Evolutionary conservation across 495 filamentous ascomycete genomes (phyloP).

Genomic region (Poronia punctata): DNA sequence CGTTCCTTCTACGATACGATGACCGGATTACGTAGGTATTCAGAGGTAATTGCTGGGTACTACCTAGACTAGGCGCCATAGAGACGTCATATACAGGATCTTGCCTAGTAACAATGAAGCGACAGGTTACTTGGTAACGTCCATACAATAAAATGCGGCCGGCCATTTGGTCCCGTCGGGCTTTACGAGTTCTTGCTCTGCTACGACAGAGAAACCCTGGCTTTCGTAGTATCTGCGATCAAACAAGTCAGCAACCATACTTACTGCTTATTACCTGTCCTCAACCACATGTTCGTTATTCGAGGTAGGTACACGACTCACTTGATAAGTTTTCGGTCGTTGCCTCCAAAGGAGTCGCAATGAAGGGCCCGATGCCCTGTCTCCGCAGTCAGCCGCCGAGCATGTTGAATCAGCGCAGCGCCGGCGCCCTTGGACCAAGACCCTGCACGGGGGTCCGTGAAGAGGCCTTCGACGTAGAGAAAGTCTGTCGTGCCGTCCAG

Average conservation of each 20-base stretch:
- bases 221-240: neutral
- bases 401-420: neutral
- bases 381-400: neutral
- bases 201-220: constrained; percentile 1
- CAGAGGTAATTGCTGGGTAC: too few relatives aligned
- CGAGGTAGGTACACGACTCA: neutral
- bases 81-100: neutral
- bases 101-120: too few relatives aligned
- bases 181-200: neutral
- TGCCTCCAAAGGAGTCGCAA: neutral
- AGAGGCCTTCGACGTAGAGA: constrained; percentile 3
- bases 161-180: constrained; percentile 3
- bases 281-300: neutral
- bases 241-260: neutral
- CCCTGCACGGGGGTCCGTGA: neutral
- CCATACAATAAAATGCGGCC: neutral
- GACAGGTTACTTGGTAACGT: neutral
- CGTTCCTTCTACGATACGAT: too few relatives aligned
- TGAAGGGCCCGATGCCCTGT: neutral
- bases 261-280: too few relatives aligned
- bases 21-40: too few relatives aligned
- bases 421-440: constrained; percentile 5
- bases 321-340: constrained; percentile 2
- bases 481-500: constrained; percentile 2
- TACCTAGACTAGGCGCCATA: constrained; percentile 5